Evolutionary conservation across 2,329 filamentous ascomycete genomes (phyloP), one percentile per base, ranked within the genome.

Genomic region (Arthrobotrys megalospora): DNA sequence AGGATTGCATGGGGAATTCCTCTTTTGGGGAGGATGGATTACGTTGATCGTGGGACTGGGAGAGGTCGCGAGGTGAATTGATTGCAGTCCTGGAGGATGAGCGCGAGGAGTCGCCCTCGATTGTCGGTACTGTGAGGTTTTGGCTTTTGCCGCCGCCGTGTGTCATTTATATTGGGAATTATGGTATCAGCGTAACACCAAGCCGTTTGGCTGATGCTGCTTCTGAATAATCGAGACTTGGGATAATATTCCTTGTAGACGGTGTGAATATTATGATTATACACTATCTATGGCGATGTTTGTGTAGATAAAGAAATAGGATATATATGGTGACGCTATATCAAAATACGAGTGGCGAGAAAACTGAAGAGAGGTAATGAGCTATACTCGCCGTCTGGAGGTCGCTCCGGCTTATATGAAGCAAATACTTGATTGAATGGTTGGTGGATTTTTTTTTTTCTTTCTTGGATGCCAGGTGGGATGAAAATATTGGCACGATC

Each of bases 41-140:
- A 14, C 64, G n/a, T 14, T 53, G 73, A 28, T 68, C 63, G 45
- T 21, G 63, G 41, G 70, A 62, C 32, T 12, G 62, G 10, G 60
- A 67, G 6, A 36, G n/a, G 11, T 48, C 24, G 16, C 14, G 24
- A n/a, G 70, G 34, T 14, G 70, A 45, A 28, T 73, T 60, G 12
- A 73, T 43, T n/a, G 64, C 48, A 14, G 69, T 73, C 11, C 69
- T 52, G 5, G 69, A 73, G 7, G 62, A 66, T 32, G 69, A 66
- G 38, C 60, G 38, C 21, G 69, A 73, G 14, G 62, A 48, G 12
- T 50, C 45, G 19, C 24, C 21, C 38, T 60, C 28, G 28, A 62
- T 52, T 32, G 28, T n/a, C 6, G 69, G 69, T 19, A 73, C 62
- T n/a, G 60, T 47, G 53, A 67, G 70, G 14, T 53, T 75, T 43